Conservation (phyloP, 164 flowering plant species). For the Sedum album region DNA sequence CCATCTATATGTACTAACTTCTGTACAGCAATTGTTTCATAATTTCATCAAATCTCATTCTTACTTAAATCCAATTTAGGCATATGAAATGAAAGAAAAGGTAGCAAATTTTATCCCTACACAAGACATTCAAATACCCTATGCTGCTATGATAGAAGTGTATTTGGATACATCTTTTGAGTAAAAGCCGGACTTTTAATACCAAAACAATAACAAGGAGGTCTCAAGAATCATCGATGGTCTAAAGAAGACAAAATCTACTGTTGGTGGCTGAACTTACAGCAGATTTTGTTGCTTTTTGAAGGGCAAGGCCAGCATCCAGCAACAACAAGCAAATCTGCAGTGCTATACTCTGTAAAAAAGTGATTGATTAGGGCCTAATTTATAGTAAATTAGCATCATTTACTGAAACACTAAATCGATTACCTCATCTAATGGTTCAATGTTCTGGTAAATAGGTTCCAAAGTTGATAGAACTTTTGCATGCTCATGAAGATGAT, state of each 20-base stretch:
- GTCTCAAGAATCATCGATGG: not conserved
- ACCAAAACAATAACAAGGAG: not conserved
- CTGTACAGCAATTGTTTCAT: too few species aligned
- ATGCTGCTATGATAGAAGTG: too few species aligned
- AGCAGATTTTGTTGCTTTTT: constrained; percentile 57
- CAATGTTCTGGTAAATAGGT: constrained; percentile 34
- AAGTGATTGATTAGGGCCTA: not conserved
- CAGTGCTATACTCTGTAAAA: constrained; percentile 67
- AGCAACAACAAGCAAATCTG: constrained; percentile 74
- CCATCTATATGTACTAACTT: too few species aligned
- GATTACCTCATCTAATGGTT: constrained; percentile 35
- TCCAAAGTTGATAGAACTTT: constrained; percentile 70
- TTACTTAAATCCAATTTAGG: too few species aligned
- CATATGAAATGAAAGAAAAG: too few species aligned
- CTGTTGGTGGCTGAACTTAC: constrained; percentile 31
- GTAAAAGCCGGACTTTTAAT: not conserved
- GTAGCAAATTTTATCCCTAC: not conserved
- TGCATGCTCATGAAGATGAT: constrained; percentile 40
- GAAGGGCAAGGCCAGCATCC: constrained; percentile 67
- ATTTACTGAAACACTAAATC: not conserved
- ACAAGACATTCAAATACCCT: not conserved
- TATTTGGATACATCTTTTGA: too few species aligned
- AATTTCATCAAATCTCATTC: too few species aligned
- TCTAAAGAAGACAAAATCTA: not conserved
- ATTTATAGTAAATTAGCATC: not conserved